Percentiles rank a stretch among this genome's conserved stretches.
Evolutionary conservation across 371 early-diverging fungal genomes (phyloP).

Genomic region (Rhizopus delemar): DNA sequence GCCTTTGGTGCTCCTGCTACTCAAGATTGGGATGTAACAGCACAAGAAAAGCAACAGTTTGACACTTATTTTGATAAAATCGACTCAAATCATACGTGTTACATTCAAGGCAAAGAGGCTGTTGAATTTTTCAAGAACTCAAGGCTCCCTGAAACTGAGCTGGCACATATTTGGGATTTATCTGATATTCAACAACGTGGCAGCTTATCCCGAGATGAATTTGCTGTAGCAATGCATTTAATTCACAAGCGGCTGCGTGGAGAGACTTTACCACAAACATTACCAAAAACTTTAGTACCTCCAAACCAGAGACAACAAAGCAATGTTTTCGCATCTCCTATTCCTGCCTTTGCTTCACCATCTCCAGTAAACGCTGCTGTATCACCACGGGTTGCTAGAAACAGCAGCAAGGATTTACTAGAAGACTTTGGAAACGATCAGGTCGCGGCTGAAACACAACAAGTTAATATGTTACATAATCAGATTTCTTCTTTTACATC

Average conservation of each 20-base stretch:
- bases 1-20: constrained; percentile 27
- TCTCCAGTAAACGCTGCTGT: constrained; percentile 3
- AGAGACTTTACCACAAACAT: constrained; percentile 73
- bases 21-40: constrained; percentile 65
- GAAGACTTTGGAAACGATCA: constrained; percentile 48
- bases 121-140: constrained; percentile 79
- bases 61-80: constrained; percentile 70
- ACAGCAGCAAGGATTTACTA: constrained; percentile 29
- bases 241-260: constrained; percentile 79
- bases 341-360: too few species aligned
- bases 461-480: constrained; percentile 44
- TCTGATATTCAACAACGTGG: constrained; percentile 80
- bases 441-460: constrained; percentile 43
- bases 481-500: constrained; percentile 32
- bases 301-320: constrained; percentile 9
- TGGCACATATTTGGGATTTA: constrained; percentile 80
- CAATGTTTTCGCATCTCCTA: constrained; percentile 11
- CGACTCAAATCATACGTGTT: constrained; percentile 43
- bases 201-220: constrained; percentile 82
- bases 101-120: constrained; percentile 61
- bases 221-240: constrained; percentile 92
- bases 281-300: constrained; percentile 46
- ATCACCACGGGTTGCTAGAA: neutral
- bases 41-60: constrained; percentile 66
- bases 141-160: constrained; percentile 67